These are phyloP conservation scores for Mortierella polycephala DNA, from an alignment of 371 early-diverging fungal genomes.

Conservation along the genomic window DNA sequence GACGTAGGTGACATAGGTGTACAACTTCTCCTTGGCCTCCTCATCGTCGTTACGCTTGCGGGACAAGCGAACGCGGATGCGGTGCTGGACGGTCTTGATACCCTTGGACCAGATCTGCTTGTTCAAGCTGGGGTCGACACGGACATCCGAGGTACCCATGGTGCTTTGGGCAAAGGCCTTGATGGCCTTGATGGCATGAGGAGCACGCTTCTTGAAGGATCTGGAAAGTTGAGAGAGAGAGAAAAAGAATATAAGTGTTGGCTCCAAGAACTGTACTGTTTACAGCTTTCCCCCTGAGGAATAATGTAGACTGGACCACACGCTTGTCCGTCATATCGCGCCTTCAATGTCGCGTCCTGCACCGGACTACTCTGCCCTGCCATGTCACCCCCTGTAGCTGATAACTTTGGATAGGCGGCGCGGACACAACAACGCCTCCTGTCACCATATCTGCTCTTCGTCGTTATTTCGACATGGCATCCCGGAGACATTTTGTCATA, in stretches of 20 bases:
- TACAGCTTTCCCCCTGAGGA: neutral
- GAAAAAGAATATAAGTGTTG: neutral
- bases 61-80: conserved; percentile 92
- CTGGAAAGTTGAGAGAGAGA: conserved; percentile 45
- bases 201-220: conserved; percentile 96
- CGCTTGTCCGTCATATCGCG: no score
- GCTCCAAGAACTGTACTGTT: neutral
- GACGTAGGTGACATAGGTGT: conserved; percentile 89
- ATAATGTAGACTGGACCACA: no score
- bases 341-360: no score
- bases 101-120: conserved; percentile 90
- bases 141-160: conserved; percentile 92
- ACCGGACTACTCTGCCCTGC: no score
- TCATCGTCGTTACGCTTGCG: conserved; percentile 96
- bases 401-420: no score
- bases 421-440: no score
- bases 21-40: conserved; percentile 94
- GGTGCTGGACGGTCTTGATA: conserved; percentile 90
- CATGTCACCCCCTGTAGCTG: no score
- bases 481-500: no score
- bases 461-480: no score
- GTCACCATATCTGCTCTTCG: no score
- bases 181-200: conserved; percentile 93
- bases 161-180: conserved; percentile 85
- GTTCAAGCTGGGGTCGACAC: conserved; percentile 83